These are phyloP conservation scores for Euryodendron excelsum DNA, from an alignment of 148 eudicot genomes.

Conservation along the genomic window DNA sequence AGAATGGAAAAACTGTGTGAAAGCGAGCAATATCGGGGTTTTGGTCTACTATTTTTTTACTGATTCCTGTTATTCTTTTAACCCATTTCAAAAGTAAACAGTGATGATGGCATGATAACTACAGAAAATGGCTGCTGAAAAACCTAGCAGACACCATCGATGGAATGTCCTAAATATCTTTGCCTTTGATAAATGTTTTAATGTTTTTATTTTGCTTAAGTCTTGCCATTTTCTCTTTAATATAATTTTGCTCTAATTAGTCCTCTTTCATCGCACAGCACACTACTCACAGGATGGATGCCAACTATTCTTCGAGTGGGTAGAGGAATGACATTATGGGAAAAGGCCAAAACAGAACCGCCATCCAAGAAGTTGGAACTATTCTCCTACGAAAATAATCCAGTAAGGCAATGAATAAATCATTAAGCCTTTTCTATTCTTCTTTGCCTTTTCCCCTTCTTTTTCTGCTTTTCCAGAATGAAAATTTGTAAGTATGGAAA, in stretches of 20 bases:
- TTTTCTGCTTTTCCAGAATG: not conserved
- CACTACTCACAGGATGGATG: conserved; percentile 54
- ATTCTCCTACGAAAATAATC: conserved; percentile 57
- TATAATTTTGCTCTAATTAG: not conserved
- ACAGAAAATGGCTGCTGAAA: not conserved
- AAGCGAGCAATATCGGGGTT: not conserved
- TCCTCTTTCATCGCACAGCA: conserved; percentile 35
- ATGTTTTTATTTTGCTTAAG: not conserved
- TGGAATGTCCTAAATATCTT: not conserved
- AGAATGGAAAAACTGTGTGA: not conserved
- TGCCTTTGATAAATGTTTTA: no score
- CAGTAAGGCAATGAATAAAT: conserved; percentile 29
- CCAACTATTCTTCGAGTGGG: conserved; percentile 64
- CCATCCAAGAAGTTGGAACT: conserved; percentile 47
- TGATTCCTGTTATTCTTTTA: not conserved
- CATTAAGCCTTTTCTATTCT: not conserved
- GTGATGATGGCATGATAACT: not conserved
- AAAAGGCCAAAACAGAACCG: conserved; percentile 31
- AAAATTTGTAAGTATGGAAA: not conserved
- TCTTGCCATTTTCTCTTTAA: not conserved
- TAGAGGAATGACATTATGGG: conserved; percentile 65
- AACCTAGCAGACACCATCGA: not conserved
- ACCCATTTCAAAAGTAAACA: not conserved
- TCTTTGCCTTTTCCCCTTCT: not conserved
- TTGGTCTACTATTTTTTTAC: not conserved